Percentiles rank a stretch among this genome's conserved stretches.
phyloP scores from a whole-genome alignment of 75 land plant species.

The Pinus taeda region DNA sequence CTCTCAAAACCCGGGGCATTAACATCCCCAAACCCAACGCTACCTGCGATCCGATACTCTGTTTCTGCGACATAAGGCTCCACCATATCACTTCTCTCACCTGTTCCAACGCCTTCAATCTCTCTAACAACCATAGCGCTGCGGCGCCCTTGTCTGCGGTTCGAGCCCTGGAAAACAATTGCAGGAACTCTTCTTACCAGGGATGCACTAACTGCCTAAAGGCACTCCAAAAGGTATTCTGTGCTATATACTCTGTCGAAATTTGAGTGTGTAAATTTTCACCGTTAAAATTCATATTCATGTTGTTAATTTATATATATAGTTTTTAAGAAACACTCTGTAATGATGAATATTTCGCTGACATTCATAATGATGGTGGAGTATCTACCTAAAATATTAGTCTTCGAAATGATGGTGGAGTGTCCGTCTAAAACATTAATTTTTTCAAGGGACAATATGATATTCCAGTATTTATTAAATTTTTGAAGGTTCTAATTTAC shows the following conservation, averaged over 20 bases:
- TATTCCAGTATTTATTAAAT: no score
- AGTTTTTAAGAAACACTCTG: not conserved
- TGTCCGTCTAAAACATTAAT: not conserved
- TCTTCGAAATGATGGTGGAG: no score
- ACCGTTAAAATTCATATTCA: not conserved
- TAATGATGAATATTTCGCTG: no score
- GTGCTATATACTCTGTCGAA: not conserved
- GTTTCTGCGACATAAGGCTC: constrained; percentile 80
- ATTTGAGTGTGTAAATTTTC: not conserved
- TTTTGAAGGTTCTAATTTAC: no score
- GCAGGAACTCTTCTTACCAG: constrained; percentile 54
- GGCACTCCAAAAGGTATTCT: constrained; percentile 51
- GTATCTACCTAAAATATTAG: no score
- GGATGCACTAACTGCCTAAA: constrained; percentile 76
- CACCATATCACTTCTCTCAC: constrained; percentile 46
- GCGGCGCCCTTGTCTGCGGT: constrained; percentile 37
- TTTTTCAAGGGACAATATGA: no score
- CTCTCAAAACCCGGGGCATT: constrained; percentile 42
- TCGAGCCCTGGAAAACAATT: constrained; percentile 32
- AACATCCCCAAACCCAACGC: constrained; percentile 47
- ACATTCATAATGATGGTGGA: no score
- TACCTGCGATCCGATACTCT: constrained; percentile 61
- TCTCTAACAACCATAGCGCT: not conserved
- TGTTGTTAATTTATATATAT: no score
- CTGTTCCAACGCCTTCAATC: constrained; percentile 57